phyloP scores from a whole-genome alignment of 202 grass and related monocot species.

The Eragrostis tef region DNA sequence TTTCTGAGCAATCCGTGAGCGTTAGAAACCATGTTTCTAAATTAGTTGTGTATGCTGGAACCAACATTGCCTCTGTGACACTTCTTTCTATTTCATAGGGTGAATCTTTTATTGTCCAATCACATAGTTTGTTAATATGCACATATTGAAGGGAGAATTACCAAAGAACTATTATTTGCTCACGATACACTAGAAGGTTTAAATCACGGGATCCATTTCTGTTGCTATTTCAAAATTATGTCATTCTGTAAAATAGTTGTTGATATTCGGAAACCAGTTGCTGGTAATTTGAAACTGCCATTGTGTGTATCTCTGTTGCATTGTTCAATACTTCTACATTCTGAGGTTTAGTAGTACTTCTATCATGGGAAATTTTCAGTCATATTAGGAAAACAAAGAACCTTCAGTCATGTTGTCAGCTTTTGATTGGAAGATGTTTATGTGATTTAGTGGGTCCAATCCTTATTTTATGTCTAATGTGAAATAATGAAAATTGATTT shows the following conservation, averaged over 20 bases:
- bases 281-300: not conserved
- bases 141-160: slow-evolving; percentile 20
- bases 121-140: not conserved
- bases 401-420: not conserved
- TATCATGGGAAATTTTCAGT: not conserved
- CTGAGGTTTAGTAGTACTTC: not conserved
- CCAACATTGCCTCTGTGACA: slow-evolving; percentile 29
- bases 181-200: not conserved
- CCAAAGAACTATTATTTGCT: not conserved
- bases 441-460: slow-evolving; percentile 16
- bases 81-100: slow-evolving; percentile 1
- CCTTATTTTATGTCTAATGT: slow-evolving; percentile 33
- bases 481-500: slow-evolving; percentile 13
- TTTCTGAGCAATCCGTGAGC: too few relatives aligned
- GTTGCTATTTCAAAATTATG: not conserved
- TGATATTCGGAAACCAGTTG: slow-evolving; percentile 29
- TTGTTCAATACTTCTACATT: slow-evolving; percentile 20
- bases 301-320: slow-evolving; percentile 11
- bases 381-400: slow-evolving; percentile 9
- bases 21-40: too few relatives aligned
- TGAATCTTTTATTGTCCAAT: not conserved
- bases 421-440: slow-evolving; percentile 24
- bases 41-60: not conserved
- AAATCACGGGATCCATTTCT: slow-evolving; percentile 24
- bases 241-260: slow-evolving; percentile 10